phyloP scores from a whole-genome alignment of 139 green algal genomes.

The Nannochloris sp. region DNA sequence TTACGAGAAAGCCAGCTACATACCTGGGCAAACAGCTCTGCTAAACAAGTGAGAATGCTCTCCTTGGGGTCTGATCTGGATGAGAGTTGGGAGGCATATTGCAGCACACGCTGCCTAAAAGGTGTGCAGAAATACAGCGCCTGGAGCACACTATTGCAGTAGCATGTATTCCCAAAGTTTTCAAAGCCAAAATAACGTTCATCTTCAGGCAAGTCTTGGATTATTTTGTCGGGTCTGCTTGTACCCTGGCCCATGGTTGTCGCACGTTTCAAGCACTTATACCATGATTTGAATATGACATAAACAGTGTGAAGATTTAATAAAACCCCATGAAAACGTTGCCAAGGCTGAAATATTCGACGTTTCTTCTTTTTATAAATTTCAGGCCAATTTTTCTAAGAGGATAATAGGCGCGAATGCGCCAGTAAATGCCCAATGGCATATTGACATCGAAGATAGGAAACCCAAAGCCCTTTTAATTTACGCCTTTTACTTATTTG shows the following conservation, averaged over 20 bases:
- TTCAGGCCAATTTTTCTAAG: too few relatives aligned
- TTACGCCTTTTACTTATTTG: too few relatives aligned
- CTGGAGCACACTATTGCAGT: slow-evolving; percentile 95
- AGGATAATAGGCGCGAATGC: too few relatives aligned
- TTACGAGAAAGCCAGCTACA: not conserved
- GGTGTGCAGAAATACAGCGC: slow-evolving; percentile 82
- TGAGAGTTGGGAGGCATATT: slow-evolving; percentile 51
- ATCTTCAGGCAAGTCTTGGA: slow-evolving; percentile 59
- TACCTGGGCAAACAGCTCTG: slow-evolving; percentile 82
- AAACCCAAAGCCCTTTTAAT: too few relatives aligned
- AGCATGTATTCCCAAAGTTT: slow-evolving; percentile 99
- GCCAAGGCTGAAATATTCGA: too few relatives aligned
- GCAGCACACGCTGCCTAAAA: slow-evolving; percentile 74
- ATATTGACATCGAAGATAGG: too few relatives aligned
- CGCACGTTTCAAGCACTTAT: not conserved
- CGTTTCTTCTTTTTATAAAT: too few relatives aligned
- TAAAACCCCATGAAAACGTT: too few relatives aligned
- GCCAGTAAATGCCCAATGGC: too few relatives aligned
- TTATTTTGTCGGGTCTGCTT: slow-evolving; percentile 34
- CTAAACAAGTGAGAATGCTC: slow-evolving; percentile 83
- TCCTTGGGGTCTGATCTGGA: slow-evolving; percentile 34
- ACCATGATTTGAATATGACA: too few relatives aligned
- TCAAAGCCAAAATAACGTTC: slow-evolving; percentile 95
- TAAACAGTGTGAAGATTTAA: too few relatives aligned
- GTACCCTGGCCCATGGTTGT: slow-evolving; percentile 26